Percentiles rank a stretch among this genome's conserved stretches.
Conservation (phyloP, 768 basidiomycete species). For the Auricularia sp. region DNA sequence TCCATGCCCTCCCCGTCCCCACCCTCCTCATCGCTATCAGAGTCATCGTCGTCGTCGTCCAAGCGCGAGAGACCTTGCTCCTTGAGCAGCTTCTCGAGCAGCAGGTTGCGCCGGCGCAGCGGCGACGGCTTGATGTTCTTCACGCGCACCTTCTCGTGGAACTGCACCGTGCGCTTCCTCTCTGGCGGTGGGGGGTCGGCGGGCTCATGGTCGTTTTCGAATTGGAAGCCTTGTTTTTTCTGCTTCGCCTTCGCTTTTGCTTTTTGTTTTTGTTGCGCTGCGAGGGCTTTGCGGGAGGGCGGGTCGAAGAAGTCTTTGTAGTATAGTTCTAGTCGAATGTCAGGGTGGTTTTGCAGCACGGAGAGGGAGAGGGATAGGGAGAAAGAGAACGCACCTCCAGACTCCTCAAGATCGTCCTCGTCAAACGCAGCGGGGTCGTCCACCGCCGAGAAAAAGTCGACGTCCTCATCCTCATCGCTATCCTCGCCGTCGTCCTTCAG, state of each 20-base stretch:
- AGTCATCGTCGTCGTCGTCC: constrained; percentile 16
- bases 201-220: neutral
- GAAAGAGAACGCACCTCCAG: constrained; percentile 27
- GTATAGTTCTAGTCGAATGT: constrained; percentile 38
- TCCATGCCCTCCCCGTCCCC: constrained; percentile 14
- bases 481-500: constrained; percentile 41
- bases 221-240: neutral
- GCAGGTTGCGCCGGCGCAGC: neutral
- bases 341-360: constrained; percentile 5
- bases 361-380: constrained; percentile 1
- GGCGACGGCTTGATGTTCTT: constrained; percentile 66
- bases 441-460: constrained; percentile 63
- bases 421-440: constrained; percentile 28
- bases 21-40: constrained; percentile 15
- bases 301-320: constrained; percentile 79
- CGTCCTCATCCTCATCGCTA: constrained; percentile 41
- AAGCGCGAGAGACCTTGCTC: constrained; percentile 11
- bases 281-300: constrained; percentile 27
- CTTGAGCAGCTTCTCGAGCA: constrained; percentile 9
- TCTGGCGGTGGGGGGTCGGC: neutral
- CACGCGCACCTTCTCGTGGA: constrained; percentile 70
- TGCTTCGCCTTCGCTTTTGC: constrained; percentile 5
- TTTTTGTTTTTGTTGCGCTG: constrained; percentile 8
- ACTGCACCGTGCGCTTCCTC: constrained; percentile 49
- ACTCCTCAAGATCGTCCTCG: constrained; percentile 37